A percentile compares a stretch with the other conserved stretches of the same genome.
Conservation (phyloP, 164 flowering plant genomes). For the Warburgia ugandensis region DNA sequence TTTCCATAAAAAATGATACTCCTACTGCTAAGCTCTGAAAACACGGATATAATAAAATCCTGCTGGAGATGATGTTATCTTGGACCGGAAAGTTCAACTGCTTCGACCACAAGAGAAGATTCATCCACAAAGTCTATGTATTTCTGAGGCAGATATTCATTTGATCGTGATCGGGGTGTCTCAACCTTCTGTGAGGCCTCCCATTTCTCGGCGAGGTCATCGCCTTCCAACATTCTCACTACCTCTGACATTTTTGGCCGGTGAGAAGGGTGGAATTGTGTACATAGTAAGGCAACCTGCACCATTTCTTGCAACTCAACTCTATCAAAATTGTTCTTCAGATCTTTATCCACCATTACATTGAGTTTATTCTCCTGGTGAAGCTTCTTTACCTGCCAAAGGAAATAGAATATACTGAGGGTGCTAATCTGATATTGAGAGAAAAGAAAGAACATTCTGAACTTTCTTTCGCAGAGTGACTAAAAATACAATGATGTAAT, state of each 20-base stretch:
- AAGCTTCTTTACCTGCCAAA: slow-evolving; percentile 71
- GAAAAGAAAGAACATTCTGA: neutral
- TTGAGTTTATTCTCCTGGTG: slow-evolving; percentile 59
- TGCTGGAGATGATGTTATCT: slow-evolving; percentile 2
- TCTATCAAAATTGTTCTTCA: slow-evolving; percentile 51
- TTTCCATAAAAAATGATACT: neutral
- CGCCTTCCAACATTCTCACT: slow-evolving; percentile 74
- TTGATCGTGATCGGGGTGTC: slow-evolving; percentile 44
- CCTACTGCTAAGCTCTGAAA: slow-evolving; percentile 2
- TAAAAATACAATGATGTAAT: too few relatives aligned
- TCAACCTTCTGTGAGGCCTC: slow-evolving; percentile 65
- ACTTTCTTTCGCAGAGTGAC: neutral
- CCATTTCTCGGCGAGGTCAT: slow-evolving; percentile 81
- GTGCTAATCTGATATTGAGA: neutral
- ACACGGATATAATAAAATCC: neutral
- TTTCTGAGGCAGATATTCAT: slow-evolving; percentile 37
- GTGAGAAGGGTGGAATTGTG: slow-evolving; percentile 60
- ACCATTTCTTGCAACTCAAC: slow-evolving; percentile 74
- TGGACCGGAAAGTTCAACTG: slow-evolving; percentile 94
- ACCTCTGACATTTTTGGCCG: slow-evolving; percentile 84
- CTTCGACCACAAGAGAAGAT: slow-evolving; percentile 66
- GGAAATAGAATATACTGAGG: neutral
- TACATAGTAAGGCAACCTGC: slow-evolving; percentile 69
- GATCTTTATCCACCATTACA: slow-evolving; percentile 66
- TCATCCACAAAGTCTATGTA: slow-evolving; percentile 67